These are phyloP conservation scores for Oryza meyeriana DNA, from an alignment of 176 grass and related monocot species.

Conservation along the genomic window DNA sequence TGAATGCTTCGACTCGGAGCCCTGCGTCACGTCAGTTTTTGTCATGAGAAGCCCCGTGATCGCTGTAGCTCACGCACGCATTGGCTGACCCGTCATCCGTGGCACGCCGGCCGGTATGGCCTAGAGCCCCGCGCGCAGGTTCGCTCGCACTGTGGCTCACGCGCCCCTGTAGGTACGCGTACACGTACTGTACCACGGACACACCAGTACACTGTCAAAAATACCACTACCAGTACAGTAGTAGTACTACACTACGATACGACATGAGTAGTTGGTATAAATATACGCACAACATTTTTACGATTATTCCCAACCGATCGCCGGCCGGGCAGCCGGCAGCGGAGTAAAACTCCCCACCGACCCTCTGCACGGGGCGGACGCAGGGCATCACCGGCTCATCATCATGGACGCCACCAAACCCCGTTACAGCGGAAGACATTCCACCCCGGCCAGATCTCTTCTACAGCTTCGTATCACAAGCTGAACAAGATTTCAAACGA, in stretches of 20 bases:
- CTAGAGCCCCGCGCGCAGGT: neutral
- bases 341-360: neutral
- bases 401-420: neutral
- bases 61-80: neutral
- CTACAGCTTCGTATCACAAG: neutral
- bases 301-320: neutral
- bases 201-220: neutral
- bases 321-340: neutral
- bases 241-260: neutral
- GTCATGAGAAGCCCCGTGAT: neutral
- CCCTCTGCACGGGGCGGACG: neutral
- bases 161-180: neutral
- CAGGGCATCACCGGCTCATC: conserved; percentile 12
- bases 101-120: conserved; percentile 25
- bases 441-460: neutral
- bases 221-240: neutral
- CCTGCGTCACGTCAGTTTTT: neutral
- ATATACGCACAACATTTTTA: neutral
- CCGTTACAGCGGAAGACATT: neutral
- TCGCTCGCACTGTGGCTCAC: neutral
- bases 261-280: neutral
- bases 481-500: neutral
- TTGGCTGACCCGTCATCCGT: neutral
- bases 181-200: neutral
- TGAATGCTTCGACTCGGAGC: no score